These are phyloP conservation scores for Cornus kousa DNA, from an alignment of 148 eudicot species.

Conservation along the genomic window DNA sequence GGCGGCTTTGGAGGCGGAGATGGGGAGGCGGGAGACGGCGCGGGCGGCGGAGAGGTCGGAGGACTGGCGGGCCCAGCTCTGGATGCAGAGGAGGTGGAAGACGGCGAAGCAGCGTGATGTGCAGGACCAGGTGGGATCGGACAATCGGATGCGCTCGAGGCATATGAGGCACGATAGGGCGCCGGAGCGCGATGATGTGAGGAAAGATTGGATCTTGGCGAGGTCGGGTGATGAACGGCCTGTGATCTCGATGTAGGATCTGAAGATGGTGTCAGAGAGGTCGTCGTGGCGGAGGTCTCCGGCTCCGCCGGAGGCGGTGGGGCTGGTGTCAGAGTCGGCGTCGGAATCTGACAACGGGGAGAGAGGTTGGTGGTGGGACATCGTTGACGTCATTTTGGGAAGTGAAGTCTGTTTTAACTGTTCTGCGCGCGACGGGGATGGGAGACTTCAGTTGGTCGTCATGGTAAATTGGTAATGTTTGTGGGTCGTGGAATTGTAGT, in stretches of 20 bases:
- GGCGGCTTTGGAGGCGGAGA: slow-evolving; percentile 47
- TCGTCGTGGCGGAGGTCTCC: slow-evolving; percentile 55
- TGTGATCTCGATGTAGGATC: slow-evolving; percentile 64
- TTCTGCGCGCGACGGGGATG: neutral
- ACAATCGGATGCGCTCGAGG: slow-evolving; percentile 71
- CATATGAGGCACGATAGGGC: slow-evolving; percentile 97
- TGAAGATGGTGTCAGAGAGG: slow-evolving; percentile 73
- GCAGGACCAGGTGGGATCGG: slow-evolving; percentile 98
- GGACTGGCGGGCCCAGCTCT: slow-evolving; percentile 82
- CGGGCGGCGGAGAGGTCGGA: slow-evolving; percentile 58
- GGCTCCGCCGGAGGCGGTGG: slow-evolving; percentile 32
- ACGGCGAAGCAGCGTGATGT: slow-evolving; percentile 67
- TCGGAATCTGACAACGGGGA: slow-evolving; percentile 60
- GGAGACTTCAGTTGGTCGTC: too few species aligned
- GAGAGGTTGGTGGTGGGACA: slow-evolving; percentile 19
- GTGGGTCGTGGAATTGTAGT: too few species aligned
- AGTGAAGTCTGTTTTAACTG: neutral
- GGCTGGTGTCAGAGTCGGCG: slow-evolving; percentile 61
- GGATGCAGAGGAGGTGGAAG: slow-evolving; percentile 86
- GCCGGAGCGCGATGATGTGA: slow-evolving; percentile 76
- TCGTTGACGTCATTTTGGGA: slow-evolving; percentile 39
- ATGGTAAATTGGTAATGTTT: too few species aligned
- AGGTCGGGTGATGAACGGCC: slow-evolving; percentile 50
- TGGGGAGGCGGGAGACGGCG: slow-evolving; percentile 66
- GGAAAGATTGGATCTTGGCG: slow-evolving; percentile 83